phyloP scores from a whole-genome alignment of 139 green algal species.

The Spirogloea muscicola region DNA sequence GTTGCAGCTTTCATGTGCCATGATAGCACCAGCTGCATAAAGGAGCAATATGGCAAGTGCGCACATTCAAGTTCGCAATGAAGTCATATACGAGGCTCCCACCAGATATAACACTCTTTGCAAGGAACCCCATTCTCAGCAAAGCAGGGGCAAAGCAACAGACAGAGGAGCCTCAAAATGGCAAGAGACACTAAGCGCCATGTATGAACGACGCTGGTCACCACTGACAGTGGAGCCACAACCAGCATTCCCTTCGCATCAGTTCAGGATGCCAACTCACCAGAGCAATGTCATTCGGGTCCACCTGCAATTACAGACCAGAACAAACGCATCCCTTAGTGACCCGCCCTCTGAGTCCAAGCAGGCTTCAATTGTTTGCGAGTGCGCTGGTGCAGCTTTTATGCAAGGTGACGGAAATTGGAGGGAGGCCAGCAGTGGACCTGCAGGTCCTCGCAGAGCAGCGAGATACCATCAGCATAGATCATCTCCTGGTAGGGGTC shows the following conservation, averaged over 20 bases:
- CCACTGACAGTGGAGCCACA: not conserved
- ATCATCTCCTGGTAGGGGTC: constrained; percentile 51
- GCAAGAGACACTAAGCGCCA: not conserved
- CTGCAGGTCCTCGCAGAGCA: constrained; percentile 53
- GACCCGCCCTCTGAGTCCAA: not conserved
- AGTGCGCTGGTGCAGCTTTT: not conserved
- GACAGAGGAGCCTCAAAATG: too few relatives aligned
- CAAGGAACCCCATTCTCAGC: not conserved
- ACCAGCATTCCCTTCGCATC: not conserved
- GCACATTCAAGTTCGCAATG: not conserved
- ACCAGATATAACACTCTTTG: not conserved
- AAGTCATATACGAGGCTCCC: not conserved
- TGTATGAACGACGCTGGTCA: not conserved
- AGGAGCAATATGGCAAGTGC: not conserved
- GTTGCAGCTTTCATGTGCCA: constrained; percentile 71
- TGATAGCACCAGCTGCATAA: constrained; percentile 74
- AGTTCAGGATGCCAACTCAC: constrained; percentile 16
- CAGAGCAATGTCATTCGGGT: constrained; percentile 46
- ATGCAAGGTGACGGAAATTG: not conserved
- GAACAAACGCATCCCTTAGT: not conserved
- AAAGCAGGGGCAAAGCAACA: too few relatives aligned
- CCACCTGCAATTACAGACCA: constrained; percentile 22
- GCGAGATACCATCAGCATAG: constrained; percentile 47
- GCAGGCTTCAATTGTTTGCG: not conserved
- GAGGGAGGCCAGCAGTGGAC: not conserved